phyloP scores from a whole-genome alignment of 306 rosid genomes.

The Nissolia schottii region DNA sequence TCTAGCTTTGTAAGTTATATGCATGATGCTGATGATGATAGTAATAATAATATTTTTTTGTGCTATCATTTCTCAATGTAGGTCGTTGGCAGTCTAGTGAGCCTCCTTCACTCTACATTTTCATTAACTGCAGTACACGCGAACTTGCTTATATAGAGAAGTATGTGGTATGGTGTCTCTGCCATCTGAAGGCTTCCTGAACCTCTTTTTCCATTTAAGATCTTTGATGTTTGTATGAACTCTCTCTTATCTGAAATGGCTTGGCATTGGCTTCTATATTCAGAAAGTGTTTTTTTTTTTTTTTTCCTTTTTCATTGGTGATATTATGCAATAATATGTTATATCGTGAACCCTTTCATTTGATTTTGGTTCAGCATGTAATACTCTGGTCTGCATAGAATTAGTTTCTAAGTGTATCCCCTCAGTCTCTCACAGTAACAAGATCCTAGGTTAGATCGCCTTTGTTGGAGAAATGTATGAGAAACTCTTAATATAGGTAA shows the following conservation, averaged over 20 bases:
- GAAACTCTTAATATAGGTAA: slow-evolving; percentile 2
- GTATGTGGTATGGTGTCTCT: slow-evolving; percentile 79
- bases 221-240: slow-evolving; percentile 5
- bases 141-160: slow-evolving; percentile 90
- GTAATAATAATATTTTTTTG: slow-evolving; percentile 15
- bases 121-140: slow-evolving; percentile 85
- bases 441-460: slow-evolving; percentile 2
- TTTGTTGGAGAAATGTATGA: slow-evolving; percentile 12
- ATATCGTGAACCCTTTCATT: slow-evolving; percentile 11
- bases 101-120: slow-evolving; percentile 82
- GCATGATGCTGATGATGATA: too few species aligned
- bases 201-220: neutral
- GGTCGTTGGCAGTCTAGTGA: slow-evolving; percentile 83
- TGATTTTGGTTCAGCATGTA: slow-evolving; percentile 18
- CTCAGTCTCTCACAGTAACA: neutral
- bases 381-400: neutral
- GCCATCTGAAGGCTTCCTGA: slow-evolving; percentile 28
- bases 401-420: slow-evolving; percentile 12
- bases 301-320: neutral
- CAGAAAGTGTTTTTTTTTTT: neutral
- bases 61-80: slow-evolving; percentile 42
- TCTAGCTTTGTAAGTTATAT: neutral
- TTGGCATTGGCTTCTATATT: slow-evolving; percentile 9
- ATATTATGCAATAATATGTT: neutral
- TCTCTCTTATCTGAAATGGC: neutral